Evolutionary conservation across 2,329 filamentous ascomycete genomes (phyloP).

Genomic region (Sporothrix globosa): DNA sequence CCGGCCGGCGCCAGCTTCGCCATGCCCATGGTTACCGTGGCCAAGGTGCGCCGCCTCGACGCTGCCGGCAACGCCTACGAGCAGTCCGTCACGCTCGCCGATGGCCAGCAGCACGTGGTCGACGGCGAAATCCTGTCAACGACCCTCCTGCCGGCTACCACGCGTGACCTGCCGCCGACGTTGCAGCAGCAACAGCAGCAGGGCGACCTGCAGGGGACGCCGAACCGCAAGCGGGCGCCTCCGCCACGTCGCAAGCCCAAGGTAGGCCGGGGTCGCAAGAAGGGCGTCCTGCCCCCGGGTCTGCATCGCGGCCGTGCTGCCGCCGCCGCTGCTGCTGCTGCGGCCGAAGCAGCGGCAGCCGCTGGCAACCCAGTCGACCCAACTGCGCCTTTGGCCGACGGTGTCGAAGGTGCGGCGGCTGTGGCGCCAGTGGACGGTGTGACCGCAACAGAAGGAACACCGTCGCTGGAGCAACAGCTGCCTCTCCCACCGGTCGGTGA

Average conservation of each 20-base stretch:
- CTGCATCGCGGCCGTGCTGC: constrained; percentile 33
- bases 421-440: background rate
- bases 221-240: constrained; percentile 65
- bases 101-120: constrained; percentile 77
- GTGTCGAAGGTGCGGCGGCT: background rate
- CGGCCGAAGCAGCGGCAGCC: constrained; percentile 41
- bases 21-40: constrained; percentile 67
- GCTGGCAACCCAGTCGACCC: background rate
- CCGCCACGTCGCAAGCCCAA: constrained; percentile 81
- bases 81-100: constrained; percentile 78
- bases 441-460: background rate
- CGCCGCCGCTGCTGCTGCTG: constrained; percentile 31
- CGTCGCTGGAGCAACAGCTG: constrained; percentile 15
- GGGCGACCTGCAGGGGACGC: constrained; percentile 44
- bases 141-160: constrained; percentile 53
- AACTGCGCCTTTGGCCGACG: background rate
- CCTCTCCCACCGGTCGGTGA: constrained; percentile 22
- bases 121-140: constrained; percentile 78
- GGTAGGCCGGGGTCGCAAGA: constrained; percentile 72
- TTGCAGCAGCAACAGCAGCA: constrained; percentile 38
- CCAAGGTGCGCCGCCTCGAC: constrained; percentile 77
- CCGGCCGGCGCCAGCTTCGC: constrained; percentile 39
- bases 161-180: constrained; percentile 58
- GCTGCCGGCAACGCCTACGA: constrained; percentile 79
- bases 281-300: constrained; percentile 61